These are phyloP conservation scores for Actinomortierella wolfii DNA, from an alignment of 371 early-diverging fungal genomes.

Conservation along the genomic window DNA sequence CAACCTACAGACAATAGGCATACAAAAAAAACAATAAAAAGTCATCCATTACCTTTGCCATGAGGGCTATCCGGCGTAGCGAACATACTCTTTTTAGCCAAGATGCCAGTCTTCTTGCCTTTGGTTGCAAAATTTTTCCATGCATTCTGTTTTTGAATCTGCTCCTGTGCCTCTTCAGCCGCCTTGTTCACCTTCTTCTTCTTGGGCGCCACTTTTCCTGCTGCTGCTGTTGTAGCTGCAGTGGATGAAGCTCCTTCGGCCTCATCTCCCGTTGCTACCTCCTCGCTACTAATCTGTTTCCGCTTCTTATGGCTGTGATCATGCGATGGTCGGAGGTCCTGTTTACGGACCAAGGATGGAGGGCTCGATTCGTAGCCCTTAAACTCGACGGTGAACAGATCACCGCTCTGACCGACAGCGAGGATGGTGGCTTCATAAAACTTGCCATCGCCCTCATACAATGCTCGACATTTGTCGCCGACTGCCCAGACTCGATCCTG, in stretches of 20 bases:
- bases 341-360: constrained; percentile 49
- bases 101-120: constrained; percentile 48
- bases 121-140: constrained; percentile 81
- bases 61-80: constrained; percentile 71
- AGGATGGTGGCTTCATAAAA: constrained; percentile 76
- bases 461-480: constrained; percentile 70
- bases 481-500: constrained; percentile 47
- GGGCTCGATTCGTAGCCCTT: constrained; percentile 69
- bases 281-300: neutral
- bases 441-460: constrained; percentile 69
- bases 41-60: constrained; percentile 59
- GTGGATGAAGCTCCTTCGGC: constrained; percentile 16
- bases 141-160: constrained; percentile 74
- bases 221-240: constrained; percentile 37
- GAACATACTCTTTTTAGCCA: constrained; percentile 69
- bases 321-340: constrained; percentile 59
- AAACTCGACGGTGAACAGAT: constrained; percentile 74
- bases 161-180: constrained; percentile 49
- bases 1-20: constrained; percentile 1
- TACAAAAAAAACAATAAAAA: constrained; percentile 1
- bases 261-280: constrained; percentile 46
- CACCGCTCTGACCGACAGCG: constrained; percentile 65
- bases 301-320: constrained; percentile 7
- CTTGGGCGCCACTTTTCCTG: constrained; percentile 41
- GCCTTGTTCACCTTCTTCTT: constrained; percentile 54